Conservation (phyloP, 345 rosid genomes). For the Dovyalis caffra region DNA sequence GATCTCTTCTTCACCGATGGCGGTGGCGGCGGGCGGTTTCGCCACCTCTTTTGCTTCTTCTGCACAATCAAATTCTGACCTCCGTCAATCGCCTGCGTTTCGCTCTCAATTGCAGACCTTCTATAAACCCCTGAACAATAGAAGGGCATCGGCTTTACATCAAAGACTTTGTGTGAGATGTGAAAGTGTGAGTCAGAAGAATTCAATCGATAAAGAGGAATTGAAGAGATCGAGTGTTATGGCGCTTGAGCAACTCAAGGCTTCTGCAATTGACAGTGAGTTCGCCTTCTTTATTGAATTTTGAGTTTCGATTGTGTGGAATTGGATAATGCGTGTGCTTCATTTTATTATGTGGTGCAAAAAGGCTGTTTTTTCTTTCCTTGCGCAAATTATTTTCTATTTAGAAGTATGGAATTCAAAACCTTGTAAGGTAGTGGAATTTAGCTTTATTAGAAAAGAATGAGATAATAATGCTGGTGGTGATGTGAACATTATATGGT, state of each 20-base stretch:
- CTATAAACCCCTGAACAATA: not conserved
- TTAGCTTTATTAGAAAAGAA: not conserved
- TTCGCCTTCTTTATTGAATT: not conserved
- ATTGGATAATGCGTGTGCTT: not conserved
- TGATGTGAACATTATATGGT: not conserved
- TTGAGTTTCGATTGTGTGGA: not conserved
- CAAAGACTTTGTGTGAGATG: constrained; percentile 2
- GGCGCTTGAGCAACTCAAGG: constrained; percentile 28
- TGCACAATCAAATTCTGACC: not conserved
- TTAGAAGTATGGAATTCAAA: not conserved
- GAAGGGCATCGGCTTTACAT: not conserved
- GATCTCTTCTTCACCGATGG: not conserved
- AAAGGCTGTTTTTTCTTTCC: not conserved
- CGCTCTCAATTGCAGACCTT: not conserved
- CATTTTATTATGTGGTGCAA: not conserved
- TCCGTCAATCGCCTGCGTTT: not conserved
- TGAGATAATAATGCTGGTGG: not conserved
- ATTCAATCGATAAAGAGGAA: constrained; percentile 5
- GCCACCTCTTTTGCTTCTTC: not conserved
- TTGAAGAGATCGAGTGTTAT: not conserved
- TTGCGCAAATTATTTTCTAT: not conserved
- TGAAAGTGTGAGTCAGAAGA: not conserved
- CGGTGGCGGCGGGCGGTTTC: not conserved
- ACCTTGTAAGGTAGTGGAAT: not conserved
- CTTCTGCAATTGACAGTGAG: constrained; percentile 21